Evolutionary conservation across 2,329 filamentous ascomycete species (phyloP).

Genomic region (Aspergillus tamarii): DNA sequence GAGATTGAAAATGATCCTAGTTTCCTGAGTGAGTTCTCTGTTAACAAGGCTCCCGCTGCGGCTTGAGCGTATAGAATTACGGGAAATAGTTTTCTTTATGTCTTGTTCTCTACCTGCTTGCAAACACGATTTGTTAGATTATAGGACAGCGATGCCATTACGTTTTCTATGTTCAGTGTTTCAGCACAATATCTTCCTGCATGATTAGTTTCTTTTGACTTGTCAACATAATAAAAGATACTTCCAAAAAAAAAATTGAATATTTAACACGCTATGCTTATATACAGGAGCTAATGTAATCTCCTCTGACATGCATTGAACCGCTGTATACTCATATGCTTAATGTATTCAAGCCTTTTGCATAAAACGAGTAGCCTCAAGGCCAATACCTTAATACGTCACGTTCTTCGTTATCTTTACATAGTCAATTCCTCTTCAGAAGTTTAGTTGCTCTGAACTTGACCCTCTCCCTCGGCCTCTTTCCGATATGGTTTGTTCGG

Average conservation of each 20-base stretch:
- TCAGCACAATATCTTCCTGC: neutral
- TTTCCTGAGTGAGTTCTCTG: conserved; percentile 75
- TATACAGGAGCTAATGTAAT: neutral
- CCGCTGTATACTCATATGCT: neutral
- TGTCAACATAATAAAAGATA: neutral
- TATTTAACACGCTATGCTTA: neutral
- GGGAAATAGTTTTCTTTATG: conserved; percentile 11
- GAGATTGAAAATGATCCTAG: conserved; percentile 82
- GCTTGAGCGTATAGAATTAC: conserved; percentile 18
- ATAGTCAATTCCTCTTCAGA: neutral
- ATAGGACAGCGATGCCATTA: conserved; percentile 4
- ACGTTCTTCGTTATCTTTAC: neutral
- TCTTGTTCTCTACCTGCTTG: neutral
- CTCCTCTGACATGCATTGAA: neutral
- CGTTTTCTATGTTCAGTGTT: neutral
- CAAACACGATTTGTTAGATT: conserved; percentile 8
- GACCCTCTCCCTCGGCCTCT: neutral
- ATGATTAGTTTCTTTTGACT: neutral
- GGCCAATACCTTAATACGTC: neutral
- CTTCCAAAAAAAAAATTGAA: neutral
- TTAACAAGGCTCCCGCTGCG: conserved; percentile 40
- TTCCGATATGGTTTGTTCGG: neutral
- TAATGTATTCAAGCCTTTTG: neutral
- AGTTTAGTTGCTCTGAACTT: too few species aligned
- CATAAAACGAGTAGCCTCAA: neutral